A percentile compares a stretch with the other conserved stretches of the same genome.
phyloP scores from a whole-genome alignment of 768 basidiomycete genomes.

The Trametes maxima region DNA sequence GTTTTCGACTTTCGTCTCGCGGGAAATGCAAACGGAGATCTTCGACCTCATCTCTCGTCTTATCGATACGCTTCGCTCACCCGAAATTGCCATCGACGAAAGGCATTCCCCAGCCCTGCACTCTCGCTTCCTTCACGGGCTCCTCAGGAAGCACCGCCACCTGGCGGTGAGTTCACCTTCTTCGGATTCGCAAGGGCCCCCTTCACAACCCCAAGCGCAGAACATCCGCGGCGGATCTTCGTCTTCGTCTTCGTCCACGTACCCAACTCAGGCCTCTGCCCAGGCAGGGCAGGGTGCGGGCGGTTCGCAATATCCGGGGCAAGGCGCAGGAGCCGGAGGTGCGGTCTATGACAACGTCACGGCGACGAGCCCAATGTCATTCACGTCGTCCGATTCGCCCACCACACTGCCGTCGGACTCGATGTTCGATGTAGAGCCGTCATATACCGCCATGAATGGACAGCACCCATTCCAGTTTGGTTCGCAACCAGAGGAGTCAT shows the following conservation, averaged over 20 bases:
- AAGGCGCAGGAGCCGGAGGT: slow-evolving; percentile 7
- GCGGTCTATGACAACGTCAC: slow-evolving; percentile 5
- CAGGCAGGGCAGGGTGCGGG: background rate
- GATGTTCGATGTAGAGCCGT: slow-evolving; percentile 41
- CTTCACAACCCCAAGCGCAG: slow-evolving; percentile 22
- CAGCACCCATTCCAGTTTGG: slow-evolving; percentile 23
- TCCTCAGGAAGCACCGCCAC: slow-evolving; percentile 70
- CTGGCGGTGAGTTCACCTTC: slow-evolving; percentile 57
- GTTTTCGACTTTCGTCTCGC: slow-evolving; percentile 61
- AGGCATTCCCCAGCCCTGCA: slow-evolving; percentile 81
- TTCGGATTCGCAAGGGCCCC: slow-evolving; percentile 16
- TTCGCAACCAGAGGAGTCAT: slow-evolving; percentile 44
- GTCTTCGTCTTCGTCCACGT: background rate
- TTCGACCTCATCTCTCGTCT: slow-evolving; percentile 71
- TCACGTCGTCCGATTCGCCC: slow-evolving; percentile 14
- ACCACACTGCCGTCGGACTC: slow-evolving; percentile 20
- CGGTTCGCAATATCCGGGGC: slow-evolving; percentile 1
- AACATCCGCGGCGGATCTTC: slow-evolving; percentile 2
- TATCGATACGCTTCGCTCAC: slow-evolving; percentile 70
- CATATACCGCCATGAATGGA: slow-evolving; percentile 45
- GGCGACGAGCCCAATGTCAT: slow-evolving; percentile 18
- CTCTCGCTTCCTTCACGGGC: slow-evolving; percentile 75
- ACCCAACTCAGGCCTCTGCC: background rate
- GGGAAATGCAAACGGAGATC: slow-evolving; percentile 68
- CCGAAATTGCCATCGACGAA: slow-evolving; percentile 79